Conservation (phyloP, 148 eudicot species). For the Polygonum maritimum region DNA sequence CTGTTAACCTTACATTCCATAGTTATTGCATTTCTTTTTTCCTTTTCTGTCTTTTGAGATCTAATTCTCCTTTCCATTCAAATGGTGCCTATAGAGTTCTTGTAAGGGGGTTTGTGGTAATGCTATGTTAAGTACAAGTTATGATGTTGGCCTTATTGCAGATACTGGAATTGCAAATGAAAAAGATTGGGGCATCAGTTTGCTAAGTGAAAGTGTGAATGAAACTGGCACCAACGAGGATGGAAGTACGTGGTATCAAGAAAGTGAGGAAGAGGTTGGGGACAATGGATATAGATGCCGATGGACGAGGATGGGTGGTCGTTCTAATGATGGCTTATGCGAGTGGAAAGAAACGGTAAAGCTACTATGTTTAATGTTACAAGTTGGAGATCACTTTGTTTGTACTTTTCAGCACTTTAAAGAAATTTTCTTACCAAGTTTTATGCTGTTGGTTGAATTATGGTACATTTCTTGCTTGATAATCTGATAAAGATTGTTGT, state of each 20-base stretch:
- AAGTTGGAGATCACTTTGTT: background rate
- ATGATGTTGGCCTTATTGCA: slow-evolving; percentile 11
- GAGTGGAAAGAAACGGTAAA: slow-evolving; percentile 98
- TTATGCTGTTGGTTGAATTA: background rate
- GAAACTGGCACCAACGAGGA: slow-evolving; percentile 87
- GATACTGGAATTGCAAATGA: slow-evolving; percentile 99
- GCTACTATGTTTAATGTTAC: background rate
- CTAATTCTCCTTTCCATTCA: background rate
- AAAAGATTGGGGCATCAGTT: slow-evolving; percentile 91
- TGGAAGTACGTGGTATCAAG: slow-evolving; percentile 89
- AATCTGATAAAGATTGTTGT: slow-evolving; percentile 51
- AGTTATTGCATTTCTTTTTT: background rate
- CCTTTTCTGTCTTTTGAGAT: background rate
- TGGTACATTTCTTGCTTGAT: slow-evolving; percentile 22
- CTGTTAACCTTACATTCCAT: background rate
- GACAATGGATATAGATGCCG: slow-evolving; percentile 92
- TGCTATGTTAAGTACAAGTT: background rate
- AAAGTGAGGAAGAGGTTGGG: slow-evolving; percentile 82
- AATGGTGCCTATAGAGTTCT: background rate
- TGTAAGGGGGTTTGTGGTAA: too few relatives aligned
- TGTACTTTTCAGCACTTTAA: background rate
- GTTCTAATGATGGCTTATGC: slow-evolving; percentile 63
- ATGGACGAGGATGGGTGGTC: slow-evolving; percentile 98
- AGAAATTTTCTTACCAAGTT: background rate
- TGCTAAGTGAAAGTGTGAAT: slow-evolving; percentile 56